Percentiles rank a stretch among this genome's conserved stretches.
These are phyloP conservation scores for Mycosarcoma mackinlayi DNA, from an alignment of 1,284 basidiomycete species.

Conservation along the genomic window DNA sequence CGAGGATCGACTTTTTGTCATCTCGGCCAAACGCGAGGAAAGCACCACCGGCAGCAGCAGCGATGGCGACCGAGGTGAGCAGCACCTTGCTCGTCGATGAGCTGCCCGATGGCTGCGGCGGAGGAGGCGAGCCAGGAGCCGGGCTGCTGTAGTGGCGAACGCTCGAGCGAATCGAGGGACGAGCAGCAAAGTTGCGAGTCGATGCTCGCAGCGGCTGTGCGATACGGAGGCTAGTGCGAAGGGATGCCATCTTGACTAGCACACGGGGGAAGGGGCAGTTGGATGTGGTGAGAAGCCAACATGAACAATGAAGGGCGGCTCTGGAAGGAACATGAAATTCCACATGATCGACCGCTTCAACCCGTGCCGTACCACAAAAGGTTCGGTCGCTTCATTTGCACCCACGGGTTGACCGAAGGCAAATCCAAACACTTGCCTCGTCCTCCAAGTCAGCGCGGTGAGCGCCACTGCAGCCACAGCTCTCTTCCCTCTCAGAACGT, in stretches of 20 bases:
- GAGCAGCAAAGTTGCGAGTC: conserved; percentile 41
- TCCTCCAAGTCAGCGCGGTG: no score
- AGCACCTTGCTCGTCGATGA: conserved; percentile 45
- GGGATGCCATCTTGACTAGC: conserved; percentile 42
- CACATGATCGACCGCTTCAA: no score
- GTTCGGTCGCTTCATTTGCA: no score
- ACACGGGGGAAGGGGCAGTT: not conserved
- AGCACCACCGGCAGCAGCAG: conserved; percentile 46
- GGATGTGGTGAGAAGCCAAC: conserved; percentile 11
- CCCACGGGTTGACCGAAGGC: no score
- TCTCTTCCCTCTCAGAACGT: no score
- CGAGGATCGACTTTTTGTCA: conserved; percentile 47
- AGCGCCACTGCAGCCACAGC: no score
- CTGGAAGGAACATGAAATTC: conserved; percentile 1
- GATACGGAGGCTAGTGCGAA: conserved; percentile 50
- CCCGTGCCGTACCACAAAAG: no score
- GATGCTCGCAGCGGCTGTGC: conserved; percentile 45
- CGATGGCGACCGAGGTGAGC: conserved; percentile 48
- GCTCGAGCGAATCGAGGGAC: conserved; percentile 35
- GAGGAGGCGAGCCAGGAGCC: conserved; percentile 43
- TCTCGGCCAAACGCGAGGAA: conserved; percentile 45
- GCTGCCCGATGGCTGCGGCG: conserved; percentile 39
- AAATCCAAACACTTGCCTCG: no score
- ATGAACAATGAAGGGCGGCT: no score
- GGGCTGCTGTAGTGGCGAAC: conserved; percentile 51